Evolutionary conservation across 805 yeast genomes (phyloP).

Genomic region (Allodekkera sacchari): DNA sequence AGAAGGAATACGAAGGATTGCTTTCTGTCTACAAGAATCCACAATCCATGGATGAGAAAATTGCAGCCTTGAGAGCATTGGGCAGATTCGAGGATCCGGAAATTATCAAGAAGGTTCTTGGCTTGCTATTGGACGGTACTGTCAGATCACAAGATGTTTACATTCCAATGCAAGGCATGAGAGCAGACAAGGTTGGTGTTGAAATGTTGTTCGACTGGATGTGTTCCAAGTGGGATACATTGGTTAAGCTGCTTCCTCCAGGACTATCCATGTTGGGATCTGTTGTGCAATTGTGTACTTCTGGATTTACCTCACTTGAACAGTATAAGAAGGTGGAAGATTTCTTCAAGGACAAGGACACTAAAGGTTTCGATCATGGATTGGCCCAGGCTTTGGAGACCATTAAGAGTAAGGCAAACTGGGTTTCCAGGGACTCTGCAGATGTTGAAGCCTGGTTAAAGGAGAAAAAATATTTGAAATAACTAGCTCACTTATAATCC

Average conservation of each 20-base stretch:
- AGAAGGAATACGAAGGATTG: constrained; percentile 32
- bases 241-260: constrained; percentile 67
- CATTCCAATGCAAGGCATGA: constrained; percentile 69
- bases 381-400: constrained; percentile 51
- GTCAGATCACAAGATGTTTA: constrained; percentile 43
- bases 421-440: constrained; percentile 45
- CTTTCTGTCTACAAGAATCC: constrained; percentile 41
- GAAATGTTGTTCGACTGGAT: constrained; percentile 70
- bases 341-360: constrained; percentile 42
- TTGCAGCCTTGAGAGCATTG: constrained; percentile 44
- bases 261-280: constrained; percentile 72
- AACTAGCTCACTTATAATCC: background rate
- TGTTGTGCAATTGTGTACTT: constrained; percentile 54
- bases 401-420: constrained; percentile 41
- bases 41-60: constrained; percentile 48
- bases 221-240: constrained; percentile 57
- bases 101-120: constrained; percentile 31
- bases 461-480: constrained; percentile 16
- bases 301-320: constrained; percentile 30
- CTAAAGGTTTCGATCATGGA: constrained; percentile 51
- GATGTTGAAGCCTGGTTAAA: constrained; percentile 40
- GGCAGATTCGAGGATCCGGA: constrained; percentile 37
- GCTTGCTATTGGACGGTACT: constrained; percentile 52
- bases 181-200: constrained; percentile 55
- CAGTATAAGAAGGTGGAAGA: constrained; percentile 33